Base-by-base conservation (phyloP, 1,284 basidiomycete species). In the Cryptococcus depauperatus region DNA sequence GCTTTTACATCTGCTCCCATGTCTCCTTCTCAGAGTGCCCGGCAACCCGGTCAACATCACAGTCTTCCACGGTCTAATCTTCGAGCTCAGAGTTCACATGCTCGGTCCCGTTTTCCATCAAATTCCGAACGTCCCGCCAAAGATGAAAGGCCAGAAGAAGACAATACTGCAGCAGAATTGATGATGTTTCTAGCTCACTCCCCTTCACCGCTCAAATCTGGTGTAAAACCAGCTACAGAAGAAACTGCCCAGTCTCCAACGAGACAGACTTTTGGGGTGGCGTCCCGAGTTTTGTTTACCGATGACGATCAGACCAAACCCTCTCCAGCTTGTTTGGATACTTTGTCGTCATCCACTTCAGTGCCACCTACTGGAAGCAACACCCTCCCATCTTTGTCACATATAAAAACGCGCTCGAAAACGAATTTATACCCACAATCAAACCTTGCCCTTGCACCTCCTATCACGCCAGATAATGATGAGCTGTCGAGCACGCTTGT, bases 131-230 rank as follows among this genome's bases (percentile, higher is more conserved):
- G 28, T 8, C 19, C 33, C 22, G 33, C 29, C 33, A 29, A 35
- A 37, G n/a, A 44, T 26, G 19, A 42, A 39, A 11, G 49, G 11
- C 55, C 50, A 13, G 64, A 65, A 37, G 68, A 68, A 26, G 67
- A 70, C 50, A 58, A 64, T 47, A 51, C 52, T 29, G 69, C 69
- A 1, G 69, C 62, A 19, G 69, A 70, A 44, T 52, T 70, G 40
- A 70, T 70, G 69, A 68, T 70, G 59, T 70, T 68, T 48, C 54
- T 70, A 11, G 69, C 69, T 1, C 65, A 67, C 46, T 64, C 61
- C n/a, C 69, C 69, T 8, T 62, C 59, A 23, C 62, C 62, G 0
- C 43, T 55, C 29, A 48, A 48, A 18, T 43, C 39, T 13, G 34
- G 34, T 13, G 13, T 16, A 5, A 40, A 34, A 37, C 4, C 34